Conservation (phyloP, 495 filamentous ascomycete genomes). For the Penicillium odoratum region DNA sequence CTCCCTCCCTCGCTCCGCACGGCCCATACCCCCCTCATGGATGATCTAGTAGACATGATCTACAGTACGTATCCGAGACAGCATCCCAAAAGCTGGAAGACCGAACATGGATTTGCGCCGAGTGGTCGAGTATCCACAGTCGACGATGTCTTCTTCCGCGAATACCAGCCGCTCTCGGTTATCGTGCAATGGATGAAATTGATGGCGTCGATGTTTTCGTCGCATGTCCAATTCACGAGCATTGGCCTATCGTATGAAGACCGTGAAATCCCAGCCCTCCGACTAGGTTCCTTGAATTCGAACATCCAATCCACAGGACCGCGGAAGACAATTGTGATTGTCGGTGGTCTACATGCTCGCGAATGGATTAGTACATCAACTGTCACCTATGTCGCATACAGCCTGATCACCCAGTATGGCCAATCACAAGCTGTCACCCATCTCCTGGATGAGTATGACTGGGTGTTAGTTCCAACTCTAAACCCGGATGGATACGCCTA, state of each 20-base stretch:
- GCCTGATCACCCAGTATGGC: constrained; percentile 79
- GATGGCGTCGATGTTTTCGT: constrained; percentile 83
- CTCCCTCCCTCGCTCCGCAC: constrained; percentile 74
- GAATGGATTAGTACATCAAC: constrained; percentile 97
- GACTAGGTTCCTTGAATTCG: constrained; percentile 65
- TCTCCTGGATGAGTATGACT: constrained; percentile 78
- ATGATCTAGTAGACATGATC: constrained; percentile 75
- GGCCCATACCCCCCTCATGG: constrained; percentile 73
- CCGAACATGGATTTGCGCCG: constrained; percentile 32
- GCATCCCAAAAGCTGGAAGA: constrained; percentile 28
- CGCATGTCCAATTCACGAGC: constrained; percentile 67
- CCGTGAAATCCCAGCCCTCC: constrained; percentile 77
- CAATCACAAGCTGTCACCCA: constrained; percentile 65
- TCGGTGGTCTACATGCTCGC: constrained; percentile 83
- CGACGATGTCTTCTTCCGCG: constrained; percentile 76
- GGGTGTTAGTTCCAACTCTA: constrained; percentile 83
- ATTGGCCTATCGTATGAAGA: constrained; percentile 84
- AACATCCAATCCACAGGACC: constrained; percentile 39
- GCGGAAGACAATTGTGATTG: constrained; percentile 78
- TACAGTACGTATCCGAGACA: constrained; percentile 69
- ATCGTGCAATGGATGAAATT: constrained; percentile 87
- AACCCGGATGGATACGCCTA: constrained; percentile 96
- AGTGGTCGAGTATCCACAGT: constrained; percentile 35
- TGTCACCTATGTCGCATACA: constrained; percentile 88
- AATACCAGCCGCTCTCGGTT: constrained; percentile 82